phyloP scores from a whole-genome alignment of 192 early-diverging fungal species.

The Entomortierella lignicola region DNA sequence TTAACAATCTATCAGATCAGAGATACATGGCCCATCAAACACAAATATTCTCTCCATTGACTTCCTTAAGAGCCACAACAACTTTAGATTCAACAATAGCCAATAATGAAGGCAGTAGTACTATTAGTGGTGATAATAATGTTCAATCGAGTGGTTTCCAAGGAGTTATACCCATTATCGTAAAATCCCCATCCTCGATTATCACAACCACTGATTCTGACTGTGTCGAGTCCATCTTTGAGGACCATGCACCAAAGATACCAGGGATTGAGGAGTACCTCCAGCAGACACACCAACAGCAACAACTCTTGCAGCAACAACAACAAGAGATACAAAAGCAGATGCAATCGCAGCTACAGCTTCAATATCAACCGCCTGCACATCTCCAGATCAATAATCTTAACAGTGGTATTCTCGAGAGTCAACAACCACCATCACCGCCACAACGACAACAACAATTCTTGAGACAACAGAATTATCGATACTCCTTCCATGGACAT shows the following conservation, averaged over 20 bases:
- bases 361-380: conserved; percentile 36
- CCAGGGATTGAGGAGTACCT: conserved; percentile 46
- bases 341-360: conserved; percentile 16
- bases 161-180: conserved; percentile 40
- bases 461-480: conserved; percentile 4
- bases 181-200: conserved; percentile 45
- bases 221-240: conserved; percentile 32
- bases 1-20: no score
- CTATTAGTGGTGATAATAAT: neutral
- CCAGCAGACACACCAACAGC: conserved; percentile 35
- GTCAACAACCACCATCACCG: conserved; percentile 5
- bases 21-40: no score
- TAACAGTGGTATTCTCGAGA: neutral
- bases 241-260: conserved; percentile 12
- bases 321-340: conserved; percentile 11
- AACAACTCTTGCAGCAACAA: conserved; percentile 26
- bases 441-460: neutral
- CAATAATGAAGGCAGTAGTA: neutral
- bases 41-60: neutral
- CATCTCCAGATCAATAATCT: conserved; percentile 5
- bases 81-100: neutral
- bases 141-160: conserved; percentile 10
- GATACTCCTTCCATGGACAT: conserved; percentile 44
- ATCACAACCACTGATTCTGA: conserved; percentile 29
- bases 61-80: neutral